phyloP scores from a whole-genome alignment of 345 rosid species.

The Melaleuca quinquenervia region DNA sequence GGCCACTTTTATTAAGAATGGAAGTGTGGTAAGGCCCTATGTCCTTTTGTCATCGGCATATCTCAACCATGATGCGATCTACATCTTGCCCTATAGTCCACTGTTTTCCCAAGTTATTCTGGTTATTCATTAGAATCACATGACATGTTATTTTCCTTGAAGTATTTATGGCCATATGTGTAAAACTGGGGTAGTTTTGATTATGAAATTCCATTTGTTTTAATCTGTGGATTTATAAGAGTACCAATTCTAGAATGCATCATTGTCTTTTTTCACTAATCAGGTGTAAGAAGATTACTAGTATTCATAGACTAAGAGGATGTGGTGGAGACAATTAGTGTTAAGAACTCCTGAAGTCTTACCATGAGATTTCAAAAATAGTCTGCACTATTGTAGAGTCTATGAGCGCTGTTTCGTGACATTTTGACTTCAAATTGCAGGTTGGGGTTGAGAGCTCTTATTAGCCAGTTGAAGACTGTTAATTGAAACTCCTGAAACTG shows the following conservation, averaged over 20 bases:
- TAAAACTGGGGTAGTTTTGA: not conserved
- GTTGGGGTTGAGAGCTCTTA: no score
- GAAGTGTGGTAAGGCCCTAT: no score
- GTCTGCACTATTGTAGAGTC: not conserved
- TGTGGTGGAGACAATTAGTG: not conserved
- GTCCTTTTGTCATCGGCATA: no score
- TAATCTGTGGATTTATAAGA: not conserved
- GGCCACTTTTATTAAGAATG: no score
- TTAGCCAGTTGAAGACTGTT: not conserved
- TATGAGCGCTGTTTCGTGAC: not conserved
- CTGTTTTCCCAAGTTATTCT: no score
- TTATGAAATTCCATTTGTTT: not conserved
- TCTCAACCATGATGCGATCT: no score
- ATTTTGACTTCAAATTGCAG: not conserved
- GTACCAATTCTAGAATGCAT: not conserved
- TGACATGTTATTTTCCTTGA: not conserved
- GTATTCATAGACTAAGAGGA: not conserved
- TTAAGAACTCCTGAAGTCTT: not conserved
- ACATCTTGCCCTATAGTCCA: no score
- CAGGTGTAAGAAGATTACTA: not conserved
- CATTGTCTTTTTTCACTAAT: not conserved
- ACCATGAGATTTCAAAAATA: not conserved
- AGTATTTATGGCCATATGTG: not conserved
- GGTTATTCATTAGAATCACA: not conserved
- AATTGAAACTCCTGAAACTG: not conserved